Base-by-base conservation (phyloP, 305 asterid species). In the Rubia tinctorum region DNA sequence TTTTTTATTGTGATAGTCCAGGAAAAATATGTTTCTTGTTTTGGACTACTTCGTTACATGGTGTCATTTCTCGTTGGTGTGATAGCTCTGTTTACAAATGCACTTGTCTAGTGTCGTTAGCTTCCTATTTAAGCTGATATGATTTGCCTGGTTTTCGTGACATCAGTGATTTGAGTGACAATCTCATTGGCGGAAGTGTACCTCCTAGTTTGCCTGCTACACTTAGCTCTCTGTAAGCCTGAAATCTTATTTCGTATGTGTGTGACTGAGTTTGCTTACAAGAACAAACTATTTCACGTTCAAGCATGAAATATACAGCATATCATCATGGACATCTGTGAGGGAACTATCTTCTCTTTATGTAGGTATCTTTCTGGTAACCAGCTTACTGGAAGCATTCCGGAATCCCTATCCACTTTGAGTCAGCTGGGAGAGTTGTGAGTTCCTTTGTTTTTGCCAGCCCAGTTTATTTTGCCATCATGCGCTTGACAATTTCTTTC, bases 111-210 rank as follows among this genome's bases (percentile, higher is more conserved):
- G 37, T 23, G 34, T 65, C 15, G 34, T 55, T 18, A 56, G 25
- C 68, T 66, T 27, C 17, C 34, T 45, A 10, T 15, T 37, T 75
- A 80, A 30, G 66, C 73, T 61, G 58, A 75, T 69, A 56, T 42
- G 56, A 53, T 63, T 39, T 73, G 75, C 73, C 49, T 69, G 40
- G 47, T 69, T 15, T 74, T 73, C 67, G 53, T 66, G 25, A 67
- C 78, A 49, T 68, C 89, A 92, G 99, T 72, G 88, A 95, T 82
- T 79, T 95, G 51, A 86, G 98, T 73, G 78, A 86, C 89, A 95
- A 95, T 84, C 96, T 85, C 44, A 95, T 95, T 71, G 98, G 94
- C 17, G 99, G 99, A 76, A 78, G 75, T 73, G 82, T 95, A 71
- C 97, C 99, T 5, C 68, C 89, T 66, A 79, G 71, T 73, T 86